These are phyloP conservation scores for Daucus carota DNA, from an alignment of 129 eudicot species.

Conservation along the genomic window DH1_v3.0 NC_030383.2:16784001-16784500, in stretches of 20 bases:
- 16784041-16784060: conserved; percentile 60
- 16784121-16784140: conserved; percentile 38
- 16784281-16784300: conserved; percentile 67
- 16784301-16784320: conserved; percentile 72
- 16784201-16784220: conserved; percentile 28
- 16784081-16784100: conserved; percentile 75
- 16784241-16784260: not conserved
- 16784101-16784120: conserved; percentile 44
- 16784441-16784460: conserved; percentile 63
- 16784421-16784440: conserved; percentile 72
- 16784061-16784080: conserved; percentile 51
- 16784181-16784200: conserved; percentile 66
- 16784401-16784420: conserved; percentile 86
- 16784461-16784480: conserved; percentile 78
- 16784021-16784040: conserved; percentile 15
- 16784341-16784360: conserved; percentile 64
- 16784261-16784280: conserved; percentile 1
- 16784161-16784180: conserved; percentile 69
- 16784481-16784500: conserved; percentile 79
- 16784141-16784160: conserved; percentile 63
- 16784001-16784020: not conserved
- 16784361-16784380: conserved; percentile 62
- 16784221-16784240: not conserved
- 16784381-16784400: conserved; percentile 60
- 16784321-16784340: conserved; percentile 75